Evolutionary conservation across 1,284 basidiomycete genomes (phyloP).

Genomic region (Pascua guehoae): DNA sequence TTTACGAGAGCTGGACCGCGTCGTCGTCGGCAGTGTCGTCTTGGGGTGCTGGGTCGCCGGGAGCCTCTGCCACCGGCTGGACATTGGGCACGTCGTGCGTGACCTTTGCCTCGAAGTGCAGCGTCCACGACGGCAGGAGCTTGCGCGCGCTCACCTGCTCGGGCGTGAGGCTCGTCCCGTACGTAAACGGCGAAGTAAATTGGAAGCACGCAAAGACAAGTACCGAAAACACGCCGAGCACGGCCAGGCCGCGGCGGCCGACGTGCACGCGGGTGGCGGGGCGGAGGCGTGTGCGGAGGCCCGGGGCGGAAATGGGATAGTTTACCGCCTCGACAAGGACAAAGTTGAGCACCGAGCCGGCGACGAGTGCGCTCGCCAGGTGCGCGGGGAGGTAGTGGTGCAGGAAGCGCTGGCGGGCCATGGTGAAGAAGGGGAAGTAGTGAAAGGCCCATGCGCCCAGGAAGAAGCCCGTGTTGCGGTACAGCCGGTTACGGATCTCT

Average conservation of each 20-base stretch:
- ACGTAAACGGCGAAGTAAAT: constrained; percentile 82
- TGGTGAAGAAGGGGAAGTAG: constrained; percentile 96
- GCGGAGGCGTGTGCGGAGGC: constrained; percentile 61
- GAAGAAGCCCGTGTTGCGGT: constrained; percentile 96
- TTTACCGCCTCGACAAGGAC: constrained; percentile 87
- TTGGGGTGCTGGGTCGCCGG: background rate
- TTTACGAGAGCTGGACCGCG: background rate
- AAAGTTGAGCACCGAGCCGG: constrained; percentile 89
- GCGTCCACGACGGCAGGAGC: constrained; percentile 41
- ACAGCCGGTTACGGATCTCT: constrained; percentile 85
- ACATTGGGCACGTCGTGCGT: constrained; percentile 7
- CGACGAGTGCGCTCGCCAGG: constrained; percentile 83
- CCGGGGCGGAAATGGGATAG: constrained; percentile 72
- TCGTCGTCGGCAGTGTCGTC: background rate
- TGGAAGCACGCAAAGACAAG: constrained; percentile 64
- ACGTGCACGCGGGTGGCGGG: constrained; percentile 65
- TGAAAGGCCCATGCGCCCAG: constrained; percentile 90
- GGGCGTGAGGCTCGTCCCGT: constrained; percentile 86
- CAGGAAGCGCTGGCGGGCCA: constrained; percentile 93
- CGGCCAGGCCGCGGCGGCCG: constrained; percentile 55
- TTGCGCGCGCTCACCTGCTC: constrained; percentile 55
- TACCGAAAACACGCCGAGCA: constrained; percentile 58
- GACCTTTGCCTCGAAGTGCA: constrained; percentile 47
- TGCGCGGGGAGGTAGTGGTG: constrained; percentile 98
- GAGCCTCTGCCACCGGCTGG: background rate